Base-by-base conservation (phyloP, 352 stramenopile genomes). In the Globisporangium abappressorium region DNA sequence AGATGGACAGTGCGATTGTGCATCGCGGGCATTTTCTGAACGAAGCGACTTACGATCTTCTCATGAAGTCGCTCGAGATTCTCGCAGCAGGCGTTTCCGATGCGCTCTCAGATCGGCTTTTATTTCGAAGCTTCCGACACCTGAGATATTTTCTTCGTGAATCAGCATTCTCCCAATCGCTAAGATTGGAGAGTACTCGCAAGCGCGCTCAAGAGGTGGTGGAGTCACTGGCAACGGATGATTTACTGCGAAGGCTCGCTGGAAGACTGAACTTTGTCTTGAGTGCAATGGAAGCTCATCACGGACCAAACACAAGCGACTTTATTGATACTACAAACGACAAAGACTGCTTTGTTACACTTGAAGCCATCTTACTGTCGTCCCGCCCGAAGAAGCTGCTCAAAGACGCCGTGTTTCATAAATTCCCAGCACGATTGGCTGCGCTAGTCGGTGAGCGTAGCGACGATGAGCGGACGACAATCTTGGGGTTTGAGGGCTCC, bases 361-460 rank as follows among this genome's bases (percentile, higher is more conserved):
- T 79, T 11, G 24, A 66, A 65, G 57, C 70, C 36, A 57, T 77
- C 47, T 57, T 79, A 7, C 49, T 70, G 62, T 77, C 66, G 15
- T 72, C 34, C 34, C 64, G 69, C 66, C 34, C 38, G 8, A 74
- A 68, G 43, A 69, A 66, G 28, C 57, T 68, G 20, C 54, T 74
- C 5, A 70, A 65, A 47, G 34, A 36, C 15, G 47, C 53, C 3
- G 53, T 11, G 1, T 70, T 75, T 49, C 64, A 70, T 36, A 54
- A 30, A 30, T 33, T 77, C 3, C 70, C 70, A 60, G 22, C 26
- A 7, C 64, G 70, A 22, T 34, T 79, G 38, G 64, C 67, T 58
- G 56, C 41, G 53, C 24, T 76, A 20, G 51, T 56, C 24, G 68
- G 67, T 7, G 60, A 72, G 51, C 36, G n/a, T 6, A 38, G 12